phyloP scores from a whole-genome alignment of 768 basidiomycete genomes.

The Pleurotus pulmonarius region DNA sequence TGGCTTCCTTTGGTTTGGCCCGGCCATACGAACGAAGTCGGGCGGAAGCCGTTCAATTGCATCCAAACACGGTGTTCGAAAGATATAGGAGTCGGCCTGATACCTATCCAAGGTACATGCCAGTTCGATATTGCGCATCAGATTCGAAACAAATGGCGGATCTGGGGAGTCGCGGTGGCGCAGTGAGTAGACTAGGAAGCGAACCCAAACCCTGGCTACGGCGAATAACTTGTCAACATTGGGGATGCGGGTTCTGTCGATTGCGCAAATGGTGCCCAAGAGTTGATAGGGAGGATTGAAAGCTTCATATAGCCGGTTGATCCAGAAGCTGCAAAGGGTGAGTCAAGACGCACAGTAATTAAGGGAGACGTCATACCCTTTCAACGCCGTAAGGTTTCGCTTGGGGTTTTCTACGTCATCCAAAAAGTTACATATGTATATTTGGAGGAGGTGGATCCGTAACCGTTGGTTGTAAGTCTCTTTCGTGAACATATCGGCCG shows the following conservation, averaged over 20 bases:
- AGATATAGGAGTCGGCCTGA: conserved; percentile 30
- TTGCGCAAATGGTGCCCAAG: conserved; percentile 38
- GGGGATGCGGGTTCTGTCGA: conserved; percentile 33
- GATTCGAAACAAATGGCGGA: conserved; percentile 32
- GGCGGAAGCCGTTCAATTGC: conserved; percentile 9
- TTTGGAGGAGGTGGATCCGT: conserved; percentile 43
- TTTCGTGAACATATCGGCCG: conserved; percentile 14
- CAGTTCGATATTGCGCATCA: conserved; percentile 33
- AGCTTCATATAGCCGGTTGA: conserved; percentile 43
- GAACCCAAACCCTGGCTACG: conserved; percentile 43
- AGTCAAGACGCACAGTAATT: neutral
- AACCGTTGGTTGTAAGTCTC: conserved; percentile 39
- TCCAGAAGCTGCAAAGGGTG: conserved; percentile 34
- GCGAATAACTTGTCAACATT: conserved; percentile 31
- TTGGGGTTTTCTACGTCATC: conserved; percentile 13
- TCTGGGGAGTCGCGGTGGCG: conserved; percentile 16
- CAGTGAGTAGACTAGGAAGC: conserved; percentile 32
- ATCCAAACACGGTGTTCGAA: conserved; percentile 23
- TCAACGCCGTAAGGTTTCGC: conserved; percentile 12
- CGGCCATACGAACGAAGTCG: conserved; percentile 19
- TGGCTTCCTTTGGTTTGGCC: conserved; percentile 1
- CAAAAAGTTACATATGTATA: conserved; percentile 39
- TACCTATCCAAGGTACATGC: conserved; percentile 33
- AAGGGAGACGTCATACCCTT: conserved; percentile 14
- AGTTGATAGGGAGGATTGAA: conserved; percentile 42